Base-by-base conservation (phyloP, 352 stramenopile species). In the Lagenidium giganteum region DNA sequence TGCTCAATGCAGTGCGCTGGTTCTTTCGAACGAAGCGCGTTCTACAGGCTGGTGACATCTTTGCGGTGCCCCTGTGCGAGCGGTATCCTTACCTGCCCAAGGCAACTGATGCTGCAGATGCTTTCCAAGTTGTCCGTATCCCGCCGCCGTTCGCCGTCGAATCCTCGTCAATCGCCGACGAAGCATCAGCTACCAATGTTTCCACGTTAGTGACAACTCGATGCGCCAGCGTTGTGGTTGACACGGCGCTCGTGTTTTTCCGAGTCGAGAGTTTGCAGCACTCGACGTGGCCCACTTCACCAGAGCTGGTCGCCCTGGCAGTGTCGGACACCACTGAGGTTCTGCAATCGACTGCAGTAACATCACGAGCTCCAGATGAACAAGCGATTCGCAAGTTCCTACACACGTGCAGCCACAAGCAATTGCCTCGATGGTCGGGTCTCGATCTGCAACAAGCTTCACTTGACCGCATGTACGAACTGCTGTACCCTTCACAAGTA, bases 211-310 rank as follows among this genome's bases (percentile, higher is more conserved):
- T 24, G 23, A 29, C 14, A 26, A 54, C 3, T 3, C 7, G 13
- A 4, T 39, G 12, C 13, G 16, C 32, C 2, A 16, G 5, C 4
- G 51, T 54, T 3, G 18, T 61, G 24, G 37, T 87, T 2, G 74
- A 92, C 42, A 82, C 71, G 20, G 64, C 57, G n/a, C 51, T 93
- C 8, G 58, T 89, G 39, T 90, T 89, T 37, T 90, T 90, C 41
- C 70, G 71, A 17, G 77, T 93, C 7, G 64, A 90, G 23, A 78
- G 72, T 26, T n/a, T n/a, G n/a, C n/a, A n/a, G n/a, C n/a, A n/a
- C 31, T 93, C 7, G 56, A 68, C 13, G 32, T 42, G 8, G 42
- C 57, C 18, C 33, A 42, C 20, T 55, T 52, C 2, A 50, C 23
- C 13, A 43, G 46, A 14, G 13, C 57, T 29, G 45, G 64, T 3